Evolutionary conservation across 768 basidiomycete genomes (phyloP), one percentile per base, ranked within the genome.

Genomic region (Xanthoconium stramineum): DNA sequence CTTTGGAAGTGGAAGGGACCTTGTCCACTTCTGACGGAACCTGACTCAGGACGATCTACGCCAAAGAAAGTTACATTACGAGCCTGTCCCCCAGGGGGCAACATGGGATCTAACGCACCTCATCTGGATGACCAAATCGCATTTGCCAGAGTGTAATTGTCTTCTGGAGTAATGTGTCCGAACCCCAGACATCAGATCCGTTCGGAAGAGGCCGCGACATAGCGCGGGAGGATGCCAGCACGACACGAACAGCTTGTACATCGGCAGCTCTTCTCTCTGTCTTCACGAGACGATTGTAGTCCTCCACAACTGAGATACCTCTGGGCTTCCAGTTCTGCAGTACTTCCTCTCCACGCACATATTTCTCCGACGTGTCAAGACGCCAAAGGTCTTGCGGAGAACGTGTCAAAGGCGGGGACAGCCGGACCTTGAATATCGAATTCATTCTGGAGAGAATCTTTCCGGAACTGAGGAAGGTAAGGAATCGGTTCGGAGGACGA

Each of bases 381-480:
- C 94, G 78, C 97, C 96, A 98, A 14, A 99, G 77, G 60, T 98
- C 94, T 68, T 85, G 85, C 3, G 92, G 82, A 1, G 89, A 94
- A 43, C 92, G 85, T 19, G 91, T 93, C 58, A 91, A 74, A 15
- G 91, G 89, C 13, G 96, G 94, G 3, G 84, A 84, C 33, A 98
- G 78, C 44, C 82, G 80, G 47, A 98, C 80, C 33, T 78, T 82
- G 77, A 95, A 99, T 44, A 97, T 81, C n/a, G 84, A 83, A 65
- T 88, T 91, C 38, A 86, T 83, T 73, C 89, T 89, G 33, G 85
- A 78, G 19, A 93, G 76, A 32, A 92, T 82, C 68, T 89, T 93
- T 20, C 80, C 84, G 8, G 88, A 85, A 19, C 83, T 85, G 57
- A 96, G 85, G 66, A 96, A 85, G 10, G 82, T 81, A 58, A 89